These are phyloP conservation scores for Calonectria pteridis DNA, from an alignment of 2,329 filamentous ascomycete species.

Conservation along the genomic window DNA sequence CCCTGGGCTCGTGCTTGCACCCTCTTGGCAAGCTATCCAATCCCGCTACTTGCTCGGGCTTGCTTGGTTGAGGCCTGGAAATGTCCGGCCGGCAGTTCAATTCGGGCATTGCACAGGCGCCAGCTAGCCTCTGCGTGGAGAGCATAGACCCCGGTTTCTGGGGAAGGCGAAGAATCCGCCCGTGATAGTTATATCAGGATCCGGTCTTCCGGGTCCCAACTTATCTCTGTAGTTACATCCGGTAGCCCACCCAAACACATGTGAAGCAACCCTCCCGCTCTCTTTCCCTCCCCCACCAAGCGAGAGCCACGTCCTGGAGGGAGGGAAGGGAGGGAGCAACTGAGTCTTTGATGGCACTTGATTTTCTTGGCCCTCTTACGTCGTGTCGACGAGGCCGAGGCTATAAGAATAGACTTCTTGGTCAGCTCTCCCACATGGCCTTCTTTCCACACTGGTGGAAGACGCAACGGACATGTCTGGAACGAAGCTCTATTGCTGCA, in stretches of 20 bases:
- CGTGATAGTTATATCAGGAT: not conserved
- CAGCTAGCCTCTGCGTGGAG: not conserved
- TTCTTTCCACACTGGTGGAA: not conserved
- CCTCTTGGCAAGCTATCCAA: slow-evolving; percentile 2
- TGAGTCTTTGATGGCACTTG: not conserved
- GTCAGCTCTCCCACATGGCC: slow-evolving; percentile 7
- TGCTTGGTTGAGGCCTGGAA: slow-evolving; percentile 2
- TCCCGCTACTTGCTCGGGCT: not conserved
- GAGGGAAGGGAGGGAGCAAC: not conserved
- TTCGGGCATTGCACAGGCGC: not conserved
- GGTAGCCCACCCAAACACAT: slow-evolving; percentile 18
- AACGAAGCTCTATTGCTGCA: slow-evolving; percentile 9
- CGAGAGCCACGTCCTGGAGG: not conserved
- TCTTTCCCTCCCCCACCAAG: not conserved
- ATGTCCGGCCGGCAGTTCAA: slow-evolving; percentile 11
- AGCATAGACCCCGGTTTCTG: slow-evolving; percentile 1
- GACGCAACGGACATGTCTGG: not conserved
- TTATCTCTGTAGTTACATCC: slow-evolving; percentile 11
- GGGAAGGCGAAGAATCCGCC: slow-evolving; percentile 3
- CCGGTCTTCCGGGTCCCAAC: slow-evolving; percentile 4
- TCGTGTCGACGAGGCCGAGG: not conserved
- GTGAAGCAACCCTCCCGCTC: not conserved
- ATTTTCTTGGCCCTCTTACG: not conserved
- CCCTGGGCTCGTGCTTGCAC: slow-evolving; percentile 18
- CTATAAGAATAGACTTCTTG: slow-evolving; percentile 10